Conservation (phyloP, 257 asterid genomes). For the Solanum paucissectum region DNA sequence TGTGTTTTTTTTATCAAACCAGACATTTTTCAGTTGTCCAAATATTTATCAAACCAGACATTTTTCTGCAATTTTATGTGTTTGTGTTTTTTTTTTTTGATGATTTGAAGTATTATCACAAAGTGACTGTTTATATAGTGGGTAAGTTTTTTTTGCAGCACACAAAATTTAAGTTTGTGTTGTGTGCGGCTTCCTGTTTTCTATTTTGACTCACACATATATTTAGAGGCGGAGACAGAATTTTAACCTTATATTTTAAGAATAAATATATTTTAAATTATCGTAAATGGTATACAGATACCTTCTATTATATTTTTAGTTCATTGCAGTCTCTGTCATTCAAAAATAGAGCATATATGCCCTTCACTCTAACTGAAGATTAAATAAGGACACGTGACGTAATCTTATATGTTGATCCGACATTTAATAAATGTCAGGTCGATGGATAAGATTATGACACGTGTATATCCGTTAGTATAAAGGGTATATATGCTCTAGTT, state of each 20-base stretch:
- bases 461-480: too few relatives aligned
- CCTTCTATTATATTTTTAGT: rapidly evolving
- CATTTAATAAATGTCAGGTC: too few relatives aligned
- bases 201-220: background rate
- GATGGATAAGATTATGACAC: too few relatives aligned
- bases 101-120: background rate
- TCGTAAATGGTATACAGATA: too few relatives aligned
- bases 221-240: background rate
- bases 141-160: background rate
- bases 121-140: background rate
- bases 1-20: too few relatives aligned
- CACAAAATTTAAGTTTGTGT: background rate
- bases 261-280: too few relatives aligned
- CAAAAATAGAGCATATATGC: too few relatives aligned
- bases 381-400: rapidly evolving
- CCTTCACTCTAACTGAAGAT: rapidly evolving
- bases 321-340: rapidly evolving
- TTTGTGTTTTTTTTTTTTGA: background rate
- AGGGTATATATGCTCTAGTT: too few relatives aligned
- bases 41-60: background rate
- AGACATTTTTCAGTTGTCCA: background rate
- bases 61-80: background rate
- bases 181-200: background rate
- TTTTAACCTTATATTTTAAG: too few relatives aligned
- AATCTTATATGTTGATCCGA: rapidly evolving